Conservation (phyloP, 140 eudicot species). For the Oenanthe javanica region DNA sequence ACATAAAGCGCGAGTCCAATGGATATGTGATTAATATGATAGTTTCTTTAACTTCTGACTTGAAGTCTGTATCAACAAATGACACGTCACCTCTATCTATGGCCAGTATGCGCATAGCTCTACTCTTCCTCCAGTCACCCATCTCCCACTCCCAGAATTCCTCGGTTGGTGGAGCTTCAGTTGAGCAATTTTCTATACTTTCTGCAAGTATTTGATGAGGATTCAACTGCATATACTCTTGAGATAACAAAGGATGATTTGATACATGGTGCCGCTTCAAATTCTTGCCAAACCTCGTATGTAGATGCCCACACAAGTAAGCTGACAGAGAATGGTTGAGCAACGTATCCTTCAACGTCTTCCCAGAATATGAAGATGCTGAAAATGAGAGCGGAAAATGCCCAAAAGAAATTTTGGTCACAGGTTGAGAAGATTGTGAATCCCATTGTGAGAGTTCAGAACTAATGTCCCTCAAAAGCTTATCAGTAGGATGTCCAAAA, state of each 20-base stretch:
- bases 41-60: slow-evolving; percentile 43
- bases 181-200: slow-evolving; percentile 28
- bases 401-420: slow-evolving; percentile 70
- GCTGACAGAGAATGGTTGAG: slow-evolving; percentile 52
- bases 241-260: slow-evolving; percentile 17
- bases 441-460: slow-evolving; percentile 77
- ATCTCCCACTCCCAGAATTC: slow-evolving; percentile 96
- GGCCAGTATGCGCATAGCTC: slow-evolving; percentile 80
- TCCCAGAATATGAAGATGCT: slow-evolving; percentile 54
- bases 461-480: slow-evolving; percentile 49
- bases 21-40: slow-evolving; percentile 75
- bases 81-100: slow-evolving; percentile 71
- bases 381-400: slow-evolving; percentile 95
- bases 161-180: slow-evolving; percentile 19
- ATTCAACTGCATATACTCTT: slow-evolving; percentile 42
- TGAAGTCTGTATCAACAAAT: slow-evolving; percentile 58
- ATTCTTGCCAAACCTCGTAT: slow-evolving; percentile 61
- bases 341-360: slow-evolving; percentile 53
- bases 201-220: slow-evolving; percentile 29
- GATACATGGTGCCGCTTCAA: slow-evolving; percentile 65
- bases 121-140: slow-evolving; percentile 89
- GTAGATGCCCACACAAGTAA: slow-evolving; percentile 93
- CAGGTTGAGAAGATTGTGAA: slow-evolving; percentile 31
- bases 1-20: slow-evolving; percentile 62
- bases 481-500: slow-evolving; percentile 87